Percentiles rank a stretch among this genome's conserved stretches.
These are phyloP conservation scores for Saccharomyces hybrid DNA, from an alignment of 1,139 yeast genomes.

Conservation along the genomic window DNA sequence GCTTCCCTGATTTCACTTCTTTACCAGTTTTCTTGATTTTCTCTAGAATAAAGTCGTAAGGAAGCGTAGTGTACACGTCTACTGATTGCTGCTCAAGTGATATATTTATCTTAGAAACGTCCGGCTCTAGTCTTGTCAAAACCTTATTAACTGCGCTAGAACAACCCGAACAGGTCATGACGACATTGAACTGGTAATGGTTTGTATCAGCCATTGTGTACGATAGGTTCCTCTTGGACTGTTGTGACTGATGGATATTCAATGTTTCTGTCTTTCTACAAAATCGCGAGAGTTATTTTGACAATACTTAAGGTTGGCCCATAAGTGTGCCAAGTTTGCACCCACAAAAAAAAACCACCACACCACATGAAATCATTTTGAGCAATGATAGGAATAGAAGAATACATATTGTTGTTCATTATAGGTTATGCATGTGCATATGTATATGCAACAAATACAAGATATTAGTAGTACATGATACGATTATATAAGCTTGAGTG, in stretches of 20 bases:
- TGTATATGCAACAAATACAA: not conserved
- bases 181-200: constrained; percentile 68
- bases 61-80: constrained; percentile 59
- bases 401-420: too few species aligned
- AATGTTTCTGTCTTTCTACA: too few species aligned
- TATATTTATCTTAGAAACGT: constrained; percentile 64
- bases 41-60: constrained; percentile 68
- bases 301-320: not conserved
- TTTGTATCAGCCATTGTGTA: constrained; percentile 38
- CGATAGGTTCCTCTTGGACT: not conserved
- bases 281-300: not conserved
- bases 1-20: constrained; percentile 57
- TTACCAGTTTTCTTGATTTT: constrained; percentile 90
- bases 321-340: not conserved
- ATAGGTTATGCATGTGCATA: too few species aligned
- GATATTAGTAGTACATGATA: not conserved
- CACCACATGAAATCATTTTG: not conserved
- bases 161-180: constrained; percentile 84
- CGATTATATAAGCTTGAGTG: not conserved
- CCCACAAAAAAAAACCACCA: not conserved
- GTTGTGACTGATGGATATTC: not conserved
- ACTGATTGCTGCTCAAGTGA: constrained; percentile 79
- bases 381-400: not conserved
- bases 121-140: constrained; percentile 56
- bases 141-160: constrained; percentile 82